Evolutionary conservation across 495 filamentous ascomycete genomes (phyloP), one percentile per base, ranked within the genome.

Genomic region (Margaritispora aquatica): DNA sequence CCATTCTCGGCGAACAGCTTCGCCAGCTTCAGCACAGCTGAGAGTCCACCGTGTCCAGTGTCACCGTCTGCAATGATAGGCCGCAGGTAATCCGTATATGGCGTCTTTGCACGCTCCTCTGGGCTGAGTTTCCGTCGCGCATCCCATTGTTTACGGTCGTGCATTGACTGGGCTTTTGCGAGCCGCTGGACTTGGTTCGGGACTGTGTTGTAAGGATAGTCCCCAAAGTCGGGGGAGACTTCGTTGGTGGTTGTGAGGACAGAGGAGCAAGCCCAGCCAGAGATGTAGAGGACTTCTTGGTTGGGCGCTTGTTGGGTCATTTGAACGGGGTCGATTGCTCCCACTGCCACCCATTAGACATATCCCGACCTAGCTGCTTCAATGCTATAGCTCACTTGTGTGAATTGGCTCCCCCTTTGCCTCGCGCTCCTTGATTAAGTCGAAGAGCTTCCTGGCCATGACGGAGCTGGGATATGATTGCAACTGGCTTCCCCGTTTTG

Each of bases 1-100:
- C 94, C 94, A 64, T 96, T 95, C 73, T 98, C 94, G n/a, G 95
- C 94, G 65, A 98, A 98, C 13, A 98, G 83, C 74, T 97, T 98
- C 24, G 94, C 92, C 20, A 98, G 84, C 77, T 98, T 98, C 67
- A 97, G 79, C 7, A 98, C 94, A 2, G 94, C 88, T 5, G 89
- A 90, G 41, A 97, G 73, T 11, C 94, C 94, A 27, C 94, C 94
- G 70, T 91, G 88, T 38, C 94, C 94, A 22, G 93, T 97, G 71
- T 98, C 94, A 58, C 94, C 94, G 68, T 98, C 94, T n/a, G 94
- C 95, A 59, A 98, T 80, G 58, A 98, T 98, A 31, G 94, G 94
- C 26, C 94, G 83, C 69, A 98, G 74, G 64, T 96, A 97, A 71
- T 98, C 94, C 36, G 88, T 73, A 67, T 96, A 98, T 2, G 89